phyloP scores from a whole-genome alignment of 495 filamentous ascomycete genomes.

The Amphirosellinia nigrospora region DNA sequence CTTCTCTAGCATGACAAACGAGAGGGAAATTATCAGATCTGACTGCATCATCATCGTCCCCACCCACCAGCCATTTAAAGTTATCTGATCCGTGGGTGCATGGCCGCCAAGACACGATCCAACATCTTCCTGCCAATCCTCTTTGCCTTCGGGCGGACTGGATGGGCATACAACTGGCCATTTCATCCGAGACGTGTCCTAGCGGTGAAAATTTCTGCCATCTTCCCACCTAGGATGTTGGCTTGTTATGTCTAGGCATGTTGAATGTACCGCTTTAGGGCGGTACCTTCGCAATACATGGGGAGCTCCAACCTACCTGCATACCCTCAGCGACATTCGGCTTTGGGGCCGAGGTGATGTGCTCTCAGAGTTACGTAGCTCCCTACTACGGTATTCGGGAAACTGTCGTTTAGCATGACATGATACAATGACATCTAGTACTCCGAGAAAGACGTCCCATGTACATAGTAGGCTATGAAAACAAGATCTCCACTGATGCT shows the following conservation, averaged over 20 bases:
- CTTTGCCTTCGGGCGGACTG: neutral
- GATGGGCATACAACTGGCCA: conserved; percentile 5
- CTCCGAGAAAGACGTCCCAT: neutral
- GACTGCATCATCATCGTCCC: conserved; percentile 23
- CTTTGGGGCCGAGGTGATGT: neutral
- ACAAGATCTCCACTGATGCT: conserved; percentile 14
- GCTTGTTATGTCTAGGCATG: neutral
- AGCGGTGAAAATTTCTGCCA: conserved; percentile 25
- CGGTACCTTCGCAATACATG: conserved; percentile 14
- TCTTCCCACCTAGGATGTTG: neutral
- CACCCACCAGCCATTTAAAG: conserved; percentile 44
- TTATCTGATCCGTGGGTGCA: conserved; percentile 57
- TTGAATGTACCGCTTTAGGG: conserved; percentile 2
- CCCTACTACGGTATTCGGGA: neutral
- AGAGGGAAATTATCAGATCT: conserved; percentile 49
- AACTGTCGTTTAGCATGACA: neutral
- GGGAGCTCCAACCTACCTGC: neutral
- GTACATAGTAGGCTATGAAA: neutral
- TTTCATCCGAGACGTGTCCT: conserved; percentile 12
- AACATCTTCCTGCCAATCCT: conserved; percentile 14
- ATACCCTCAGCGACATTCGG: neutral
- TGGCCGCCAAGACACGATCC: conserved; percentile 33
- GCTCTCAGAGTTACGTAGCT: neutral
- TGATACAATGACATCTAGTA: neutral
- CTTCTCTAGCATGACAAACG: neutral